phyloP scores from a whole-genome alignment of 805 yeast species.

The Ogataea pini region DNA sequence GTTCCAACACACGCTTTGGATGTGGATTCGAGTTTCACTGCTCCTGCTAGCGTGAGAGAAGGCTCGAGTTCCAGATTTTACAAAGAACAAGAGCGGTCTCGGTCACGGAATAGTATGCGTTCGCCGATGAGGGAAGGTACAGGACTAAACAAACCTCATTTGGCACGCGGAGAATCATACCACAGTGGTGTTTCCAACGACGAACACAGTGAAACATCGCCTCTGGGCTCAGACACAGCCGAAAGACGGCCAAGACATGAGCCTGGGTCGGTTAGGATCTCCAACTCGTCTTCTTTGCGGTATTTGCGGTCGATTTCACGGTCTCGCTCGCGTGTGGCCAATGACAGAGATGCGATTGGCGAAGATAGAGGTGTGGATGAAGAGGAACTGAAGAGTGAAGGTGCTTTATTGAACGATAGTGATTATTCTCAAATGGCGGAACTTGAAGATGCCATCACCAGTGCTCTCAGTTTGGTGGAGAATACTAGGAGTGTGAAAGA shows the following conservation, averaged over 20 bases:
- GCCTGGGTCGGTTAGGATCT: slow-evolving; percentile 32
- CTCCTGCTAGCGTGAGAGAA: slow-evolving; percentile 49
- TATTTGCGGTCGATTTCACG: slow-evolving; percentile 68
- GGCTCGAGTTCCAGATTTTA: slow-evolving; percentile 39
- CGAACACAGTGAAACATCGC: slow-evolving; percentile 36
- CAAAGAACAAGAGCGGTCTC: slow-evolving; percentile 24
- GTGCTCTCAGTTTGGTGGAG: slow-evolving; percentile 42
- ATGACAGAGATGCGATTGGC: slow-evolving; percentile 36
- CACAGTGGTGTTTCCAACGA: slow-evolving; percentile 54
- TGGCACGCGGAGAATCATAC: slow-evolving; percentile 78
- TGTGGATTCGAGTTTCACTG: slow-evolving; percentile 39
- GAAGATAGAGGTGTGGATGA: slow-evolving; percentile 28
- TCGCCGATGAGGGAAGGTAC: slow-evolving; percentile 32
- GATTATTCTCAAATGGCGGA: slow-evolving; percentile 48
- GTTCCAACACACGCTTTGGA: slow-evolving; percentile 40
- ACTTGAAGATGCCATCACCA: slow-evolving; percentile 50
- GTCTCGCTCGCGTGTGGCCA: slow-evolving; percentile 55
- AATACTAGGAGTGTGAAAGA: slow-evolving; percentile 24
- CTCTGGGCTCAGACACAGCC: slow-evolving; percentile 26
- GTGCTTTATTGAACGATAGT: slow-evolving; percentile 55
- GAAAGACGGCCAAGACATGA: slow-evolving; percentile 44
- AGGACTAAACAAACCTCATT: slow-evolving; percentile 52
- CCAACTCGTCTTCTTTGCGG: slow-evolving; percentile 43
- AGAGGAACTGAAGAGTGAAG: slow-evolving; percentile 53
- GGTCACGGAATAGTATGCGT: slow-evolving; percentile 19